Evolutionary conservation across 116 monocot species (phyloP).

Genomic region (Phalaenopsis hybrid): DNA sequence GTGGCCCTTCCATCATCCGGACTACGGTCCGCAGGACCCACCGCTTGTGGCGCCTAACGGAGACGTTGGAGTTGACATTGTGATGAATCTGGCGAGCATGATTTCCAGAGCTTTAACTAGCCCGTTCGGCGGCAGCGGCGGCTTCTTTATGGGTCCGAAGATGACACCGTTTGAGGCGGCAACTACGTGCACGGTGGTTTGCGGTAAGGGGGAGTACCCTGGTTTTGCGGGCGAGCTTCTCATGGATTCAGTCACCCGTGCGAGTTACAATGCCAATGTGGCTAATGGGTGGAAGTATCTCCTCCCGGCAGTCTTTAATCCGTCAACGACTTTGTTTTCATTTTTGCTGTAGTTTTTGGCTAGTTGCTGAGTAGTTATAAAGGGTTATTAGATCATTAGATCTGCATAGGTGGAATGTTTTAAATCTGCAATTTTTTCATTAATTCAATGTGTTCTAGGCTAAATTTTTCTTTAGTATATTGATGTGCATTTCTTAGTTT

Average conservation of each 20-base stretch:
- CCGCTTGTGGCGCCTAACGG: constrained; percentile 56
- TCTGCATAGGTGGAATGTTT: not conserved
- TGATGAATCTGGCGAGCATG: constrained; percentile 62
- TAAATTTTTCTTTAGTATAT: not conserved
- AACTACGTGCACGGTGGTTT: constrained; percentile 57
- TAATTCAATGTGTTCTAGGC: not conserved
- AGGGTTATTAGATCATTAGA: not conserved
- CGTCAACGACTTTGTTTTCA: not conserved
- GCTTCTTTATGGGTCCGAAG: constrained; percentile 38
- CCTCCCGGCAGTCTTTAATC: not conserved
- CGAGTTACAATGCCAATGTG: constrained; percentile 59
- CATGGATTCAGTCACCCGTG: constrained; percentile 39
- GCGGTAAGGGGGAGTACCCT: constrained; percentile 69
- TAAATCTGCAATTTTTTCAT: not conserved
- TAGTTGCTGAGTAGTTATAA: not conserved
- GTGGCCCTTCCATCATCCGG: constrained; percentile 84
- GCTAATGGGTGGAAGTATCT: constrained; percentile 35
- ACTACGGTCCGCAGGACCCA: constrained; percentile 35
- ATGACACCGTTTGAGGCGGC: constrained; percentile 61
- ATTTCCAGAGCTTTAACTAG: constrained; percentile 44
- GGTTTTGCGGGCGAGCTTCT: constrained; percentile 60
- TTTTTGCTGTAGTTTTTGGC: not conserved
- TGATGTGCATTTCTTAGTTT: no score
- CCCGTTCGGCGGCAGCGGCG: constrained; percentile 27
- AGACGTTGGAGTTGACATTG: constrained; percentile 71